These are phyloP conservation scores for Metschnikowia proteae DNA, from an alignment of 805 yeast genomes.

Conservation along the genomic window DNA sequence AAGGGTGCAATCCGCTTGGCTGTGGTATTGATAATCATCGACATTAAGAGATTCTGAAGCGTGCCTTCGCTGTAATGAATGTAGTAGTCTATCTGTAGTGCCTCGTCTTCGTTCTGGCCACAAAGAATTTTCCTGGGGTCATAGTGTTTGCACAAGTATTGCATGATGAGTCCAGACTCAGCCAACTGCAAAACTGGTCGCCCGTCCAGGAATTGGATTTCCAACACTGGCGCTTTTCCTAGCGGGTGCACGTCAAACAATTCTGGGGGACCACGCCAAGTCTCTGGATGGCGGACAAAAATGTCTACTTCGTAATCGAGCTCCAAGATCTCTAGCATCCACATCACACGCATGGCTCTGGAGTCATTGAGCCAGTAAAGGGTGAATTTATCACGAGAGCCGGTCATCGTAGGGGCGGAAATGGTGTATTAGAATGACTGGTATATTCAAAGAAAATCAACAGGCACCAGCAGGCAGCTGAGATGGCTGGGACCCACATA, in stretches of 20 bases:
- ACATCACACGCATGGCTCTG: conserved; percentile 56
- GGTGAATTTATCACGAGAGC: conserved; percentile 15
- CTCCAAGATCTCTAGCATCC: conserved; percentile 61
- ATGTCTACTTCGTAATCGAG: conserved; percentile 52
- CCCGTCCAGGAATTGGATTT: conserved; percentile 34
- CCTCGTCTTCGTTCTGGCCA: conserved; percentile 38
- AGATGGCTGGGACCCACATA: not conserved
- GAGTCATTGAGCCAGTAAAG: conserved; percentile 46
- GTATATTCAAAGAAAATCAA: not conserved
- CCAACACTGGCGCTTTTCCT: conserved; percentile 63
- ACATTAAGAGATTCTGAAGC: conserved; percentile 46
- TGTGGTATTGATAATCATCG: conserved; percentile 35
- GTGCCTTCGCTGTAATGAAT: conserved; percentile 62
- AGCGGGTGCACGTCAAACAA: conserved; percentile 53
- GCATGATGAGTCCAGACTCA: conserved; percentile 60
- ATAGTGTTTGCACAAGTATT: conserved; percentile 47
- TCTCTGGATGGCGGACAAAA: conserved; percentile 47
- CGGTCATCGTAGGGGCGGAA: not conserved
- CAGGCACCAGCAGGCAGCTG: not conserved
- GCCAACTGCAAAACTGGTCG: conserved; percentile 37
- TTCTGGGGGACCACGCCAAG: conserved; percentile 39
- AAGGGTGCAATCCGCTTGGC: conserved; percentile 46
- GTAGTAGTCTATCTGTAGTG: conserved; percentile 46
- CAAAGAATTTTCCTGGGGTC: conserved; percentile 40
- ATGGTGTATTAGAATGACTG: not conserved